Conservation (phyloP, 192 early-diverging fungal species). For the Backusella morwellensis region DNA sequence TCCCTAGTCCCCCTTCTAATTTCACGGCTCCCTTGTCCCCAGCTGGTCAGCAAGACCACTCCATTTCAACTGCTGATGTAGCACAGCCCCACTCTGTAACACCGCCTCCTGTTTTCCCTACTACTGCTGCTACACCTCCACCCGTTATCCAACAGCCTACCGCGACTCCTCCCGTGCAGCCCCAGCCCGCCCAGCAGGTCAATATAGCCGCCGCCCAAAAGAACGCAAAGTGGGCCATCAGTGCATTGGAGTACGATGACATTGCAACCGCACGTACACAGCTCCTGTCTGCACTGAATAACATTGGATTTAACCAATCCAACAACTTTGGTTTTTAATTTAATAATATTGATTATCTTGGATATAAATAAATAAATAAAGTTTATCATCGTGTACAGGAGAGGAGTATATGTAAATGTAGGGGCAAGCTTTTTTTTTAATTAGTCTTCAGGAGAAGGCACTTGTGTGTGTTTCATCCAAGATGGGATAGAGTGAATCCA, state of each 20-base stretch:
- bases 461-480: no score
- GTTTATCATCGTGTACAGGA: neutral
- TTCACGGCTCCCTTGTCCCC: constrained; percentile 33
- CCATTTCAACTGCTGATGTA: neutral
- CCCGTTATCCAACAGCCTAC: constrained; percentile 1
- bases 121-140: constrained; percentile 13
- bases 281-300: constrained; percentile 63
- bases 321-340: constrained; percentile 34
- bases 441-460: neutral
- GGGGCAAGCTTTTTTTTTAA: neutral
- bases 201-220: constrained; percentile 78
- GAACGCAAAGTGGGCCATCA: constrained; percentile 87
- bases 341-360: neutral
- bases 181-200: neutral
- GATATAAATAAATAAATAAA: neutral
- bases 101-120: neutral
- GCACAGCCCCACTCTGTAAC: neutral
- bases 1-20: constrained; percentile 40
- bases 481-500: no score
- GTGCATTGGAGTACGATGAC: constrained; percentile 94
- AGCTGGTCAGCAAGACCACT: constrained; percentile 13
- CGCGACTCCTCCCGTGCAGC: neutral
- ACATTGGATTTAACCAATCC: constrained; percentile 25
- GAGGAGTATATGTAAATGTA: neutral
- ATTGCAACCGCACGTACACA: constrained; percentile 81